These are phyloP conservation scores for Corynespora cassiicola DNA, from an alignment of 2,329 filamentous ascomycete species.

Conservation along the genomic window DNA sequence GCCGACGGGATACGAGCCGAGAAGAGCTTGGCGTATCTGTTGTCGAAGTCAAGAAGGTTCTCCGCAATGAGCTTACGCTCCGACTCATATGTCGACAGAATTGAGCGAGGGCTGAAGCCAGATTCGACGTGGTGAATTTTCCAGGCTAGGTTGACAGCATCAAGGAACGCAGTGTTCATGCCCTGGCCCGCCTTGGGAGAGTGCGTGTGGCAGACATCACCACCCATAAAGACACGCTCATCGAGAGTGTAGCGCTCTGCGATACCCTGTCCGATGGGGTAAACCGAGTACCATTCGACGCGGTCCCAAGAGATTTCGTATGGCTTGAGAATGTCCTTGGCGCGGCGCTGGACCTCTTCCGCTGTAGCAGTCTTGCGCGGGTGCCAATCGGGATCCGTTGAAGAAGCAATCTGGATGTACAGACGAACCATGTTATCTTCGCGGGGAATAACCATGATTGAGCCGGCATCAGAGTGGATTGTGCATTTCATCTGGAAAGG, in stretches of 20 bases:
- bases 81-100: constrained; percentile 84
- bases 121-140: constrained; percentile 91
- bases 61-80: constrained; percentile 88
- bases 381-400: constrained; percentile 66
- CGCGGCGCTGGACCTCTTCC: constrained; percentile 64
- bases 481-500: constrained; percentile 66
- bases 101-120: constrained; percentile 76
- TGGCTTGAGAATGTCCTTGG: constrained; percentile 65
- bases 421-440: constrained; percentile 62
- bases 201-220: constrained; percentile 70
- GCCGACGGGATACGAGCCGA: constrained; percentile 77
- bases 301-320: constrained; percentile 69
- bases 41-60: constrained; percentile 83
- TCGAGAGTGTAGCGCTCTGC: constrained; percentile 70
- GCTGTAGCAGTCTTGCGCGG: constrained; percentile 66
- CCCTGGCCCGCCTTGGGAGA: constrained; percentile 69
- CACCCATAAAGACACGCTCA: constrained; percentile 70
- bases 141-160: constrained; percentile 89
- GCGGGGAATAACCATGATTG: constrained; percentile 68
- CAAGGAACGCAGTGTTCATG: constrained; percentile 67
- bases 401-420: constrained; percentile 67
- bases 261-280: constrained; percentile 70
- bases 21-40: constrained; percentile 88
- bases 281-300: constrained; percentile 71
- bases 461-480: constrained; percentile 69